Base-by-base conservation (phyloP, 2,329 filamentous ascomycete genomes). In the Diaporthe eres region DNA sequence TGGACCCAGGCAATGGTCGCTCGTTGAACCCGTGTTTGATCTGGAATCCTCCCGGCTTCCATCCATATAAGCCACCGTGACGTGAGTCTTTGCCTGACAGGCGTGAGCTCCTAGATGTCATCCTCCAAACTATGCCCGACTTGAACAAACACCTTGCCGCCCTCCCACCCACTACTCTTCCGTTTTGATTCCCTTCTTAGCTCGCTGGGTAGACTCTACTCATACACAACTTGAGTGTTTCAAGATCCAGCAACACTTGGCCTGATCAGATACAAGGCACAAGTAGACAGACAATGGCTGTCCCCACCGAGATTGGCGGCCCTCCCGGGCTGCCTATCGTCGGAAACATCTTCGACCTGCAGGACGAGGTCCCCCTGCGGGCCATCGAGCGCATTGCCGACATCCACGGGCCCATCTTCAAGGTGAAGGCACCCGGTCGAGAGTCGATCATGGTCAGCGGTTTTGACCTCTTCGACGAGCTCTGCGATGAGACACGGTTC, bases 281-380 rank as follows among this genome's bases (percentile, higher is more conserved):
- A 2, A 10, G 19, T 6, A 22, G 9, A 31, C 13, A 4, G 2
- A 12, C 12, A 37, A 68, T 68, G 63, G 63, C 63, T 25, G 47
- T 68, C 2, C 63, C 63, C 12, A 68, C 63, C 8, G 63, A 68
- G 1, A 53, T 68, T 25, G 47, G 63, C 2, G 63, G 63, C 61
- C 92, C 93, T 37, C 87, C 87, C 71, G 91, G 90, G 2, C 85
- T 93, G 74, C 93, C 92, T 1, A 82, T 94, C 42, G 77, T 95
- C 28, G 93, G 93, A 34, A 93, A 95, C 79, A 81, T 93, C 39
- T 84, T 85, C 72, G 91, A 94, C 77, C 88, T 95, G 76, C 89
- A 93, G 74, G 83, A 87, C 0, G 87, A 89, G 22, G 86, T 89
- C 31, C 90, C 92, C 0, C 81, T 90, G 4, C 83, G 87, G 37